Evolutionary conservation across 2,329 filamentous ascomycete species (phyloP), one percentile per base, ranked within the genome.

Genomic region (Aaosphaeria pasadenensis): DNA sequence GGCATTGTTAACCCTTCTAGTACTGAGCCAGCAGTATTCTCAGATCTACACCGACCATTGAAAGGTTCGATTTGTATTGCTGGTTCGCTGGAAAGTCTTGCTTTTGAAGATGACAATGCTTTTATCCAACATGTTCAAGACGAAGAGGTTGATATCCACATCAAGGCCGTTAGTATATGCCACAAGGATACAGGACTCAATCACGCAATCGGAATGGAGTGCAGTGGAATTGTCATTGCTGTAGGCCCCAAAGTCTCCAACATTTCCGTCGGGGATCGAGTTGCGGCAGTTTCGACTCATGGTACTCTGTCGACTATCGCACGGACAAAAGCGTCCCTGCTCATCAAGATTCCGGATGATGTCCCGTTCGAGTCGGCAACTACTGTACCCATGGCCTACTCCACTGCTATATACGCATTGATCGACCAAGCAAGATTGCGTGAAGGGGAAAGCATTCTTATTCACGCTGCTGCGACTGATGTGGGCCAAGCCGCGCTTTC

Each of bases 101-200:
- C 47, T 13, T 65, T 62, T 41, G 47, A 53, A 2, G 59, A 63
- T 36, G 54, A 60, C 35, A 28, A 51, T 5, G 17, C 13, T 4
- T 6, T 28, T 33, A 17, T 32, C 9, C 7, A 43, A 6, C 29
- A 45, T 7, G 42, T 59, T 2, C 35, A 51, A 9, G 44, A 42
- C 7, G 51, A 67, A 24, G 47, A 66, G 1, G 57, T 72, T 7
- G 69, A 71, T 31, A 56, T 73, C 30, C 57, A 65, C 40, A 62
- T 69, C 45, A 71, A 70, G 42, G 57, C 62, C 1, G 43, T 60
- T 42, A 52, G 46, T 28, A 43, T 58, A 24, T 47, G 47, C 40
- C 32, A 49, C 30, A 42, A 41, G 28, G 56, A 58, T 44, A 42
- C 46, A 5, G 39, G 57, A 4, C 50, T 51, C 29, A 70, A 69